Conservation (phyloP, 495 filamentous ascomycete genomes). For the Rusavskia elegans region DNA sequence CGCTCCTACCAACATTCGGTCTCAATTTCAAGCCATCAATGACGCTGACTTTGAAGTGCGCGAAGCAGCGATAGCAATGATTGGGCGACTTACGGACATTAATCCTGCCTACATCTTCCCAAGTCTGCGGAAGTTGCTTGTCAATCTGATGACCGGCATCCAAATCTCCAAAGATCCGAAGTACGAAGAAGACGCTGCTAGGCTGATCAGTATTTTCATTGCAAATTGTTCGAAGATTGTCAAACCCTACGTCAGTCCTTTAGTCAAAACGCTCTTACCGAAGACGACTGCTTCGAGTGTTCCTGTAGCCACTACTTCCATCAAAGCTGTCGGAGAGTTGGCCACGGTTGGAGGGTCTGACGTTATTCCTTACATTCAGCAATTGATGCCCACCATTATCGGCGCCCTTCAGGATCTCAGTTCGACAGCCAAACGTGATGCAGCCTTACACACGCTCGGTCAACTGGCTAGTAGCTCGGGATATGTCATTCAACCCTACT, state of each 20-base stretch:
- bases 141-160: constrained; percentile 89
- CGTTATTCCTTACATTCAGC: constrained; percentile 73
- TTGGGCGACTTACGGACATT: constrained; percentile 74
- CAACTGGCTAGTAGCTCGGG: constrained; percentile 88
- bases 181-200: constrained; percentile 90
- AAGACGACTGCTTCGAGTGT: constrained; percentile 71
- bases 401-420: constrained; percentile 84
- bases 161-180: constrained; percentile 87
- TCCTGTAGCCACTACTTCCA: constrained; percentile 78
- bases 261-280: constrained; percentile 77
- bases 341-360: constrained; percentile 83
- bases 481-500: constrained; percentile 94
- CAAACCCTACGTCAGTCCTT: constrained; percentile 88
- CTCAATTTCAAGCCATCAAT: constrained; percentile 89
- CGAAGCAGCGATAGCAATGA: constrained; percentile 89
- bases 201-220: constrained; percentile 80
- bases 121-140: constrained; percentile 78
- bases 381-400: constrained; percentile 89
- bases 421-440: constrained; percentile 73
- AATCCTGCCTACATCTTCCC: constrained; percentile 98
- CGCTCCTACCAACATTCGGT: constrained; percentile 90
- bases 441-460: constrained; percentile 77
- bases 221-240: constrained; percentile 81
- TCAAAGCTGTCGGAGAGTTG: constrained; percentile 84
- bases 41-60: constrained; percentile 84